Evolutionary conservation across 352 stramenopile species (phyloP).

Genomic region (Pythium apleroticum): DNA sequence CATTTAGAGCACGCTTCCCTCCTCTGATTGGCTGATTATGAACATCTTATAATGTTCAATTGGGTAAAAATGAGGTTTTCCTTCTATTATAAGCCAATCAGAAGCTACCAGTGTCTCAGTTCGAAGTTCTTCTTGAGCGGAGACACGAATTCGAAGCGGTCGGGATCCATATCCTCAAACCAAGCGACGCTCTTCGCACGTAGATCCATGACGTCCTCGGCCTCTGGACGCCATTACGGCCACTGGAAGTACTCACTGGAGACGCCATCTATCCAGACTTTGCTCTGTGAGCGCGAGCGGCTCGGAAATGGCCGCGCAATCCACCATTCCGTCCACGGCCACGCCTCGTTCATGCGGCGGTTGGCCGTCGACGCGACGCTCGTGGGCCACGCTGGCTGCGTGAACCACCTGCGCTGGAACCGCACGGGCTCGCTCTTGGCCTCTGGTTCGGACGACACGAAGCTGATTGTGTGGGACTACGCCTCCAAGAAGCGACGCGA

Average conservation of each 20-base stretch:
- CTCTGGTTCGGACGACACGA: conserved; percentile 84
- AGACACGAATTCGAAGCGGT: not conserved
- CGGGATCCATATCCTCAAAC: not conserved
- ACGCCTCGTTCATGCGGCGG: conserved; percentile 58
- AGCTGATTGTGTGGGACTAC: conserved; percentile 84
- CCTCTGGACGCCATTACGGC: not conserved
- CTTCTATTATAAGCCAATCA: no score
- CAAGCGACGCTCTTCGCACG: no score
- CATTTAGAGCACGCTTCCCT: not conserved
- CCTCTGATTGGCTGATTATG: not conserved
- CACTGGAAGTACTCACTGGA: conserved; percentile 41
- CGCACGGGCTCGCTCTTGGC: conserved; percentile 57
- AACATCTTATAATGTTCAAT: no score
- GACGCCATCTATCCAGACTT: conserved; percentile 7
- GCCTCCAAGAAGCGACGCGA: conserved; percentile 43
- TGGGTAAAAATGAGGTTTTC: conserved; percentile 14
- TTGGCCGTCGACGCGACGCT: conserved; percentile 59
- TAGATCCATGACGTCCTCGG: not conserved
- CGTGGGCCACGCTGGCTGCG: conserved; percentile 64
- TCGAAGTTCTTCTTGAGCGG: conserved; percentile 18
- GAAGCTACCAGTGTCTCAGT: conserved; percentile 5
- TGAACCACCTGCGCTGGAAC: conserved; percentile 89
- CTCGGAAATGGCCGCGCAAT: conserved; percentile 48
- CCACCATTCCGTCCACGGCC: conserved; percentile 47
- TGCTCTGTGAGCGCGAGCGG: conserved; percentile 57